Evolutionary conservation across 1,139 yeast species (phyloP), one percentile per base, ranked within the genome.

Genomic region (Blastobotrys aristatus): DNA sequence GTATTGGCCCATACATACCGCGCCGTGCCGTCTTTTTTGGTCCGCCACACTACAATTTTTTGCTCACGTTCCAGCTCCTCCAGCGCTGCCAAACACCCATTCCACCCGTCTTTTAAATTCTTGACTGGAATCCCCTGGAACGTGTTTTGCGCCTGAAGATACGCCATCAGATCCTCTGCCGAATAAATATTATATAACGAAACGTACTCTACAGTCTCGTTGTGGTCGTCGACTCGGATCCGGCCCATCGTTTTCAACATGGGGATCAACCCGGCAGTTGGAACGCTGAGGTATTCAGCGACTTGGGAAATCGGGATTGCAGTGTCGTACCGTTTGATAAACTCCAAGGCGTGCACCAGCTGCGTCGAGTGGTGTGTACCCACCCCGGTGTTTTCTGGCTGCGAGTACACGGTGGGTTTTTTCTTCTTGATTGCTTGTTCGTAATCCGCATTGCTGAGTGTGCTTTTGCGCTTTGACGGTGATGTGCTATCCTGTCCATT

Each of bases 91-190:
- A 84, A 66, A 63, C 96, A 90, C n/a, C 90, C 95, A 44, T 85
- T 77, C 99, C 99, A 94, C 18, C 98, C 98, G 63, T 94, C 99
- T 60, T 82, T 84, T 51, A 94, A 73, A 60, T 90, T 96, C 61
- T 87, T 87, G 27, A 92, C 96, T 0, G 89, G 73, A 1, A 85
- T 76, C 2, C 98, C 98, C 61, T 82, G 87, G 64, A 87, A 89
- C 1, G 96, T 87, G 1, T 86, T 82, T 67, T 89, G 97, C 21
- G 82, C 74, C 58, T 90, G 76, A 51, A 94, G 72, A 57, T 83
- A 84, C 51, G 79, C 75, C 48, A 94, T 65, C 53, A 94, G 71
- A 54, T 88, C 96, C 49, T 82, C 86, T 3, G 84, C 84, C 2
- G 84, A 78, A 57, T 87, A 81, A 49, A 94, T 90, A 62, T 90